Evolutionary conservation across 345 rosid genomes (phyloP), one percentile per base, ranked within the genome.

Genomic region (Cochlearia excelsa): DNA sequence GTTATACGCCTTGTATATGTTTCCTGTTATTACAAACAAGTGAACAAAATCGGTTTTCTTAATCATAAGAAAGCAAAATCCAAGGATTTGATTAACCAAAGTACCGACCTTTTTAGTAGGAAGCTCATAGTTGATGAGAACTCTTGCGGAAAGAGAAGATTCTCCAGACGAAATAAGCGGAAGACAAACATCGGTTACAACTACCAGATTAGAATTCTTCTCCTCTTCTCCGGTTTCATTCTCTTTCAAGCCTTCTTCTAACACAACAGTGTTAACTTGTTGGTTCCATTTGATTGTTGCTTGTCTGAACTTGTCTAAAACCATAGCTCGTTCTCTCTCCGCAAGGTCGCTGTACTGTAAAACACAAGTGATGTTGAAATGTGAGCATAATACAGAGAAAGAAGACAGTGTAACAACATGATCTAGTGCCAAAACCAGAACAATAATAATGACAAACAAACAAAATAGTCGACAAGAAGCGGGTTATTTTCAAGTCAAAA

Each of bases 111-210:
- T 88, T 75, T 81, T 92, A 4, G 82, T 33, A 29, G 98, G 96
- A 43, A 92, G 71, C 57, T 80, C 96, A 34, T 86, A 88, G 81
- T 92, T 88, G 47, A 92, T 92, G 67, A 92, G 70, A 68, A 92
- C 74, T 4, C 86, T 75, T 26, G 98, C 84, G 27, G 84, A 65
- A 27, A 88, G 64, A 27, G 89, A 48, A 0, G 83, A 72, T 56
- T 92, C 93, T 27, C 96, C 88, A 0, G 84, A 75, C 57, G 85
- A 63, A 70, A 80, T 54, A 28, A 84, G 63, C 0, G 90, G 95
- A 71, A 88, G 95, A 73, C 95, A 92, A 56, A 84, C 80, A 74
- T 88, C 96, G 0, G 95, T 88, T 7, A 81, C 84, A 26, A 92
- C 87, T 29, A 86, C 75, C 77, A 88, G 59, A 70, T 70, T 77